A percentile compares a stretch with the other conserved stretches of the same genome.
Conservation (phyloP, 495 filamentous ascomycete species). For the Cudoniella acicularis region DNA sequence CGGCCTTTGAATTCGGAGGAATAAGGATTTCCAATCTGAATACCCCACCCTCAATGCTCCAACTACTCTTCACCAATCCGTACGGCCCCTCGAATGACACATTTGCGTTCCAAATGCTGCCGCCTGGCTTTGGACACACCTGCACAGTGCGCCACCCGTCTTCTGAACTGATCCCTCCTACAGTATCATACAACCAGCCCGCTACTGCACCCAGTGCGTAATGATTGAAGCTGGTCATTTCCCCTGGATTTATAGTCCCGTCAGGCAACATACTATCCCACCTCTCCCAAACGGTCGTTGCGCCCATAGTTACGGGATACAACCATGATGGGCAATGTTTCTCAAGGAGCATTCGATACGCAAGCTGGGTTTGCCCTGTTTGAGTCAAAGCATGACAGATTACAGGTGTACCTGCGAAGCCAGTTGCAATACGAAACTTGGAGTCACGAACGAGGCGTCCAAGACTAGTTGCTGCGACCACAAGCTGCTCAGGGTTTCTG, state of each 20-base stretch:
- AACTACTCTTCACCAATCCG: no score
- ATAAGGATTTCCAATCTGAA: no score
- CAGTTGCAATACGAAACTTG: conserved; percentile 46
- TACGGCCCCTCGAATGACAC: no score
- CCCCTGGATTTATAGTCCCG: conserved; percentile 45
- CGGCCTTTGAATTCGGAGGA: no score
- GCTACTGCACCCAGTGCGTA: conserved; percentile 43
- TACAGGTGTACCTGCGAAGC: conserved; percentile 52
- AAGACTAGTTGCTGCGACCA: conserved; percentile 26
- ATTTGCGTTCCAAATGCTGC: no score
- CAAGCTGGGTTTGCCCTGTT: conserved; percentile 29
- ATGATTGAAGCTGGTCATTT: conserved; percentile 56
- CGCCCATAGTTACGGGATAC: conserved; percentile 47
- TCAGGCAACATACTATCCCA: conserved; percentile 52
- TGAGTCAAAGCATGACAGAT: conserved; percentile 41
- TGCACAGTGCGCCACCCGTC: no score
- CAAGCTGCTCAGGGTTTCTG: conserved; percentile 25
- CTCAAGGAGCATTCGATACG: conserved; percentile 25
- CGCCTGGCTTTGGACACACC: no score
- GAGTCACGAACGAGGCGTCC: conserved; percentile 34
- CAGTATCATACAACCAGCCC: conserved; percentile 23
- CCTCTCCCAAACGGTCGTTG: conserved; percentile 51
- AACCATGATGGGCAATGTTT: conserved; percentile 42
- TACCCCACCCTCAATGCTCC: no score
- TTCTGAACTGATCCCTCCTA: no score